Percentiles rank a stretch among this genome's conserved stretches.
These are phyloP conservation scores for Aspergillus japonicus DNA, from an alignment of 2,329 filamentous ascomycete species.

Conservation along the genomic window DNA sequence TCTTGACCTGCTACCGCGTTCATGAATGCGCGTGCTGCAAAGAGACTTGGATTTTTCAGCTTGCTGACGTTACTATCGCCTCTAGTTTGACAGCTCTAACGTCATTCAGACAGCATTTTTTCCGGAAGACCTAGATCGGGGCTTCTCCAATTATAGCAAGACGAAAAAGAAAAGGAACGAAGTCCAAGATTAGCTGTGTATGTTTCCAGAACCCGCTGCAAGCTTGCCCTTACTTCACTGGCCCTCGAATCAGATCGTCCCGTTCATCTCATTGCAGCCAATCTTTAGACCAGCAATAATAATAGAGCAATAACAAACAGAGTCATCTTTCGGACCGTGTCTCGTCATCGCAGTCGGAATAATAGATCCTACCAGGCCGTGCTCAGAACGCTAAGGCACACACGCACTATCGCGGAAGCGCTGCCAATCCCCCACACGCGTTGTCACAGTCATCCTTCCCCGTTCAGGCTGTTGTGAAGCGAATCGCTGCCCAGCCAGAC, in stretches of 20 bases:
- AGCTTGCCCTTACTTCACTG: conserved; percentile 9
- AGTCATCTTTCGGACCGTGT: conserved; percentile 19
- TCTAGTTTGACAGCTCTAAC: conserved; percentile 19
- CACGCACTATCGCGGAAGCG: conserved; percentile 25
- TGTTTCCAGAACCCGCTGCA: conserved; percentile 12
- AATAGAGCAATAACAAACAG: conserved; percentile 7
- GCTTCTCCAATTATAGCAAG: conserved; percentile 6
- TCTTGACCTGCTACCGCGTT: conserved; percentile 12
- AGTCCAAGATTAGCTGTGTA: not conserved
- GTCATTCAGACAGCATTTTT: conserved; percentile 9
- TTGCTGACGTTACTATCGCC: conserved; percentile 29
- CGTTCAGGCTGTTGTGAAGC: conserved; percentile 37
- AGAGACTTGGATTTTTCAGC: conserved; percentile 12
- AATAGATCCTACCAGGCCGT: conserved; percentile 24
- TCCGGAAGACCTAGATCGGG: conserved; percentile 15
- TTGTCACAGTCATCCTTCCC: conserved; percentile 22
- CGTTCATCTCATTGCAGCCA: conserved; percentile 6
- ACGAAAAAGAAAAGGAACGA: conserved; percentile 5
- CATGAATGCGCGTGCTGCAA: conserved; percentile 5
- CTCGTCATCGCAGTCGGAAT: conserved; percentile 17
- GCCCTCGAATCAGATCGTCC: conserved; percentile 10
- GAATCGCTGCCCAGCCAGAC: conserved; percentile 40
- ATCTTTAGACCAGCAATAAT: not conserved
- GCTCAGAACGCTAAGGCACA: conserved; percentile 28
- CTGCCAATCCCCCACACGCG: conserved; percentile 33